These are phyloP conservation scores for Gossypium mustelinum DNA, from an alignment of 345 rosid species.

Conservation along the genomic window DNA sequence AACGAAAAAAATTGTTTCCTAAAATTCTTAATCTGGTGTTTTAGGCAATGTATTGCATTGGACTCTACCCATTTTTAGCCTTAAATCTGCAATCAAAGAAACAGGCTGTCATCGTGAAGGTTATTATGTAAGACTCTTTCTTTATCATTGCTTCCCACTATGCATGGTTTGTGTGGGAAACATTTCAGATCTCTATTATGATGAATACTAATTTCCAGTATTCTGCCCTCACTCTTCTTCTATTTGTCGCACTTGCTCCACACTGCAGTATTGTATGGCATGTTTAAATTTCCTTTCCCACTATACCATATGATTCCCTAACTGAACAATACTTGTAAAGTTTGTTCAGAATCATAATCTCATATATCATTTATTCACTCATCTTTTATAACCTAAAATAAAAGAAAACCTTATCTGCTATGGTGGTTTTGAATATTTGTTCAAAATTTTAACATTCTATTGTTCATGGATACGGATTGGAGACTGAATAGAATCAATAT, in stretches of 20 bases:
- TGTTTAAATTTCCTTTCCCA: conserved; percentile 1
- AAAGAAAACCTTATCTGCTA: neutral
- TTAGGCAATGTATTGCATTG: conserved; percentile 53
- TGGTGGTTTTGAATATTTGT: neutral
- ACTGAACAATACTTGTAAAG: neutral
- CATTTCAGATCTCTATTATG: neutral
- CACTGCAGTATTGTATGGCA: neutral
- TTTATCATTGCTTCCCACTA: neutral
- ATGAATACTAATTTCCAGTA: neutral
- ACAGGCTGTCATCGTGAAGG: conserved; percentile 48
- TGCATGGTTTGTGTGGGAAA: neutral
- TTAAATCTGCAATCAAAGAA: conserved; percentile 47
- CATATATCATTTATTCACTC: neutral
- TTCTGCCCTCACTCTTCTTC: neutral
- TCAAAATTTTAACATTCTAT: neutral
- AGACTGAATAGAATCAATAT: conserved; percentile 6
- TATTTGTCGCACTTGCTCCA: neutral
- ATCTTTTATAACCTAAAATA: neutral
- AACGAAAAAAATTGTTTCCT: neutral
- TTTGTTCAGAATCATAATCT: neutral
- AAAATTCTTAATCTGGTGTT: conserved; percentile 12
- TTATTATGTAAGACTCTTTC: conserved; percentile 46
- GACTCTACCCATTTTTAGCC: conserved; percentile 76
- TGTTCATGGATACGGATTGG: neutral
- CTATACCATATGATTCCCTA: neutral